phyloP scores from a whole-genome alignment of 2,329 filamentous ascomycete genomes.

The Passalora sequoiae region DNA sequence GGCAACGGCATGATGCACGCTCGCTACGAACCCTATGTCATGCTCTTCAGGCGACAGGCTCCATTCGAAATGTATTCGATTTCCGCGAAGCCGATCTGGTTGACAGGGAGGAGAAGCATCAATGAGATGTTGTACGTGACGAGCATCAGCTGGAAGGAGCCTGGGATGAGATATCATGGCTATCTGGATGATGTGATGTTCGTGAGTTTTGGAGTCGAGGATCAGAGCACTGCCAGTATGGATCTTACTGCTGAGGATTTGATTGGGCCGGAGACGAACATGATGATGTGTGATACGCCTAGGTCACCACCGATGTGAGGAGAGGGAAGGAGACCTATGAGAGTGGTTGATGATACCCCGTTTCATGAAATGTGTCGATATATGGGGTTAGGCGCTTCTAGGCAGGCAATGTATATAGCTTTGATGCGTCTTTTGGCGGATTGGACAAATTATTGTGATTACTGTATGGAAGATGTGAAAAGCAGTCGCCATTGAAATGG shows the following conservation, averaged over 20 bases:
- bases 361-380: no score
- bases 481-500: no score
- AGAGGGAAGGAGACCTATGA: no score
- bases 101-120: conserved; percentile 45
- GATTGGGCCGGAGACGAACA: conserved; percentile 26
- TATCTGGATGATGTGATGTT: conserved; percentile 54
- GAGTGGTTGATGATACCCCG: no score
- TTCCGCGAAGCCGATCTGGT: conserved; percentile 51
- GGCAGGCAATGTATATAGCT: no score
- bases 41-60: conserved; percentile 46
- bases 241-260: conserved; percentile 50
- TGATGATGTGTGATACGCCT: conserved; percentile 5
- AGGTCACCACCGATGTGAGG: no score
- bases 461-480: no score
- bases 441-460: no score
- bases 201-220: conserved; percentile 54
- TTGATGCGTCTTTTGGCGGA: no score
- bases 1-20: conserved; percentile 43
- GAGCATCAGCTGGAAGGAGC: conserved; percentile 51
- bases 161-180: conserved; percentile 49
- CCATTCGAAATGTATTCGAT: conserved; percentile 51
- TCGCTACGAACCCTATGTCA: conserved; percentile 53
- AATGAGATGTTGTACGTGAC: conserved; percentile 57
- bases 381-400: no score
- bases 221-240: conserved; percentile 45